Evolutionary conservation across 2,329 filamentous ascomycete species (phyloP), one percentile per base, ranked within the genome.

Genomic region (Daldinia sp.): DNA sequence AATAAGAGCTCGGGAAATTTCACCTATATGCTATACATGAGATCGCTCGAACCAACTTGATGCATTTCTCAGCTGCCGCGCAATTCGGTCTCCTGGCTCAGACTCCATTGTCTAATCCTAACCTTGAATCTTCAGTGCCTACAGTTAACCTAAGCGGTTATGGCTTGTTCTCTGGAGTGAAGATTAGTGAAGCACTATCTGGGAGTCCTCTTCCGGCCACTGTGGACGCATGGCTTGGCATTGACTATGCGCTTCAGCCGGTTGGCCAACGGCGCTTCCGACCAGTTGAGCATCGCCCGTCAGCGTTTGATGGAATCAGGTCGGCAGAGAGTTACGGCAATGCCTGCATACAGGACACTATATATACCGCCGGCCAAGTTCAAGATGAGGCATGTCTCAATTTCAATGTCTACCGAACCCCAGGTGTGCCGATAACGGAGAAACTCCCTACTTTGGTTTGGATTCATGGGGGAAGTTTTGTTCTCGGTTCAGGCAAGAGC

Each of bases 301-400:
- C 29, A 13, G 47, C 30, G 1, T 50, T 50, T 15, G 1, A 50
- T 35, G 47, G 9, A 10, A 15, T 15, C 19, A 32, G 7, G 7
- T 7, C 47, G 15, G 47, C 47, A 15, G 29, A 10, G 15, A 50
- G 19, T 35, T 50, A 50, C 15, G 47, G 47, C 15, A 50, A 34
- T 9, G 47, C 25, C 29, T 50, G 47, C 13, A 21, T 50, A 50
- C 47, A 50, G 21, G 47, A 50, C 17, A 9, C 27, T 3, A 21
- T 21, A 9, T 35, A 21, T 32, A 50, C 47, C 3, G 11, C 4
- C 23, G 29, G 19, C 10, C 47, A 35, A 19, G 47, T 32, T 3
- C 47, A 50, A 34, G 47, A 50, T 11, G 47, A 34, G 30, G 47
- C 47, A 34, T 50, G 47, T n/a, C 47, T 50, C 9, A 50, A 50